Base-by-base conservation (phyloP, 1,139 yeast species). In the Suhomyces maxii region DNA sequence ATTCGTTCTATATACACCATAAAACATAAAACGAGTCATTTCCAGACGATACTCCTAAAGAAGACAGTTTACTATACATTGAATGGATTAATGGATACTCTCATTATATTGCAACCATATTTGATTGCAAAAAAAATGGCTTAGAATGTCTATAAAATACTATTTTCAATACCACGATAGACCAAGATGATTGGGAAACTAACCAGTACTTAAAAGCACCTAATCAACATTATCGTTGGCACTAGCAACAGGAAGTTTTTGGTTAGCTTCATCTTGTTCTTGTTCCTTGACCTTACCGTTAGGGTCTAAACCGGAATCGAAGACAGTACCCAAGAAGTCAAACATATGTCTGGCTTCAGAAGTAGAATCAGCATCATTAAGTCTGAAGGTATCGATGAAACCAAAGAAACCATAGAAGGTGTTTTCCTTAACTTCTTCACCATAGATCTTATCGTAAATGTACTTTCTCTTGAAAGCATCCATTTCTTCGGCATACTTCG, bases 391-490 rank as follows among this genome's bases (percentile, higher is more conserved):
- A 65, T 91, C 98, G 56, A 91, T 84, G 62, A 87, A 91, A 31
- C 89, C 87, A 67, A 87, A 91, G 60, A 91, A 91, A 0, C 95
- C 95, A 54, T 88, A 84, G 69, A 88, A 91, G 1, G 86, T 87
- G 59, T 91, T 89, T 56, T 90, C 97, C 57, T 80, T 80, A 41
- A 82, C 86, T 65, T 93, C 99, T 67, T 90, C 97, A 38, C 80
- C 82, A 63, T 91, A 93, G 48, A 93, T 90, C 64, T 91, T 89
- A 61, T 91, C 97, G 64, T 93, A 93, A 54, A 93, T 91, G 65
- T 77, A 85, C 63, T 85, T 86, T 82, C 82, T 82, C 70, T 95
- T 95, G 76, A 95, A 93, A 0, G 72, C 87, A 52, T 86, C 87
- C 82, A 93, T 90, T 60, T 88, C 83, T 12, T 72, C 69, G 48